Evolutionary conservation across 257 asterid species (phyloP).

Genomic region (Solanum appendiculatum): DNA sequence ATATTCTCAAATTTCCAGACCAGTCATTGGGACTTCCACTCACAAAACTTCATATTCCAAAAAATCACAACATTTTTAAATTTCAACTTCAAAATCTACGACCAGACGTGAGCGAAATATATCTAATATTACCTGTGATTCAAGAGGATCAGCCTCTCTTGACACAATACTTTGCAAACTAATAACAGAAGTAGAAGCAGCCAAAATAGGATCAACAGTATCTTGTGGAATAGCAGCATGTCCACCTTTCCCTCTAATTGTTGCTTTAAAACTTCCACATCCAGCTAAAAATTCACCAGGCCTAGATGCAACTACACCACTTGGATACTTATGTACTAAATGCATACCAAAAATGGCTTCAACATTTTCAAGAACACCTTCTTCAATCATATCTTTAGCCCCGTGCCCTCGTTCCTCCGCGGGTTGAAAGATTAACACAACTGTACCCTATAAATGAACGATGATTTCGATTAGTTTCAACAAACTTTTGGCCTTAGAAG

Average conservation of each 20-base stretch:
- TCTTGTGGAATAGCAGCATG: conserved; percentile 23
- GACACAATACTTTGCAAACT: conserved; percentile 47
- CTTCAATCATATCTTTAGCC: conserved; percentile 35
- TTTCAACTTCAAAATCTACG: neutral
- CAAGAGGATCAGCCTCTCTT: conserved; percentile 47
- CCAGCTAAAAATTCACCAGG: conserved; percentile 47
- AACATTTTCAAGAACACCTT: conserved; percentile 32
- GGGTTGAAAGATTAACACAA: conserved; percentile 47
- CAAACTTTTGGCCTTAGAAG: neutral
- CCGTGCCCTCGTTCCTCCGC: conserved; percentile 50
- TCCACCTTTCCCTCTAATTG: conserved; percentile 26
- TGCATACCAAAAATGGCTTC: conserved; percentile 40
- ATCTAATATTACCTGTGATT: conserved; percentile 26
- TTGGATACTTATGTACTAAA: conserved; percentile 7
- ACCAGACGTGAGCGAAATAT: neutral
- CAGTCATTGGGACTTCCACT: neutral
- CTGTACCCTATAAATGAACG: conserved; percentile 21
- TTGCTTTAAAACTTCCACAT: conserved; percentile 41
- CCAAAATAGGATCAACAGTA: conserved; percentile 38
- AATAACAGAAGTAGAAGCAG: conserved; percentile 36
- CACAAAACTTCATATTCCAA: no score
- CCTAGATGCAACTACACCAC: conserved; percentile 30
- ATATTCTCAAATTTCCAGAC: neutral
- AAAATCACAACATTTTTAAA: no score
- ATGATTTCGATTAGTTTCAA: neutral